Conservation (phyloP, 2,329 filamentous ascomycete genomes). For the Aspergillus neoniger region DNA sequence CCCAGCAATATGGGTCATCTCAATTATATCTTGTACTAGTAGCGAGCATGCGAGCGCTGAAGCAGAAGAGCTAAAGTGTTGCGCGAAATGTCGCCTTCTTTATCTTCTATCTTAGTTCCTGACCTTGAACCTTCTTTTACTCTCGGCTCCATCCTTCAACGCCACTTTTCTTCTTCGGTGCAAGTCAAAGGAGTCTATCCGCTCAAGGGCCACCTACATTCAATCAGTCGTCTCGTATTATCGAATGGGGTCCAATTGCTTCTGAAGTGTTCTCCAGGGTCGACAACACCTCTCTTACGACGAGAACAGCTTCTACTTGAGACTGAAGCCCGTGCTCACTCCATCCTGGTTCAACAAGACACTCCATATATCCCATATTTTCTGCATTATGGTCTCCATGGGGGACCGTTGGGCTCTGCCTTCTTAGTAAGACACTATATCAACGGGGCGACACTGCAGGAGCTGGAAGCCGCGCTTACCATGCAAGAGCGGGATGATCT, state of each 20-base stretch:
- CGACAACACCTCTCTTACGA: constrained; percentile 41
- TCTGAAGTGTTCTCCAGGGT: constrained; percentile 39
- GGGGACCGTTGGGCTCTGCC: constrained; percentile 30
- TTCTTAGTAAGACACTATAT: constrained; percentile 43
- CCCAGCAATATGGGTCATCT: neutral
- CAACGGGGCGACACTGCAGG: constrained; percentile 35
- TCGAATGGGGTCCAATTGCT: constrained; percentile 42
- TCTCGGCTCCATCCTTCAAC: constrained; percentile 33
- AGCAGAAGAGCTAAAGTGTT: neutral
- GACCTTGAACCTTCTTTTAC: constrained; percentile 24
- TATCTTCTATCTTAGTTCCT: constrained; percentile 4
- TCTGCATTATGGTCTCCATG: constrained; percentile 38
- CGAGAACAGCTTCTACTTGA: constrained; percentile 42
- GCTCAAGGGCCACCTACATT: constrained; percentile 38
- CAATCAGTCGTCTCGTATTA: constrained; percentile 37
- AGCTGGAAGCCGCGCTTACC: constrained; percentile 34
- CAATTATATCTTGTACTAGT: neutral
- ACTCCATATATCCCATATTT: constrained; percentile 41
- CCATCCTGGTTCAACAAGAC: constrained; percentile 36
- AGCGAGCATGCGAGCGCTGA: neutral
- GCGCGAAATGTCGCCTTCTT: constrained; percentile 19
- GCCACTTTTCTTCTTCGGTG: constrained; percentile 35
- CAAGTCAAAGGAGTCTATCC: constrained; percentile 29
- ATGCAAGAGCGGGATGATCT: constrained; percentile 33
- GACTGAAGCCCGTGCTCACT: constrained; percentile 43